These are phyloP conservation scores for Solanum hybrid DNA, from an alignment of 305 asterid species.

Conservation along the genomic window DNA sequence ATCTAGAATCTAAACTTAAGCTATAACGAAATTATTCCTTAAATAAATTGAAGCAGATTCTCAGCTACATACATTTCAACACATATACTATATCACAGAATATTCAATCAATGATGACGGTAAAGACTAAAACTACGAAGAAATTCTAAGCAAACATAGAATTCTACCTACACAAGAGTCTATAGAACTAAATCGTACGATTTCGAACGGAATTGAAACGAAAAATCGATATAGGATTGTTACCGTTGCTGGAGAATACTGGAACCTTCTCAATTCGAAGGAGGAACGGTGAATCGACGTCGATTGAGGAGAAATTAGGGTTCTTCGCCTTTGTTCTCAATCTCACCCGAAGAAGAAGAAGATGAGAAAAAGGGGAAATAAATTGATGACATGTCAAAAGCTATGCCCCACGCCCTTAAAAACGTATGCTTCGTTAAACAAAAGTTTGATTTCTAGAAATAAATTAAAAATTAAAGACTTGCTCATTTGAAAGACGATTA, in stretches of 20 bases:
- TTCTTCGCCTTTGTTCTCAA: neutral
- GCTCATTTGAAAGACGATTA: neutral
- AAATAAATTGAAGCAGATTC: too few species aligned
- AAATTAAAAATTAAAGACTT: too few species aligned
- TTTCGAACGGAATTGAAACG: neutral
- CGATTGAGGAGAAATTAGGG: neutral
- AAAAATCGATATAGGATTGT: neutral
- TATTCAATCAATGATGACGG: too few species aligned
- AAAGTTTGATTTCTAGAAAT: too few species aligned
- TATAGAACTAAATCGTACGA: neutral
- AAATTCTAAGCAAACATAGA: neutral
- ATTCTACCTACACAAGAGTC: neutral
- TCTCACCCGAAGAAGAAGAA: too few species aligned
- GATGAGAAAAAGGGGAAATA: neutral
- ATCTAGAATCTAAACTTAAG: too few species aligned
- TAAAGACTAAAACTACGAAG: too few species aligned
- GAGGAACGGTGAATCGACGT: neutral
- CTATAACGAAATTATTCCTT: too few species aligned
- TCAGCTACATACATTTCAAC: too few species aligned
- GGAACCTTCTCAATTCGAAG: neutral
- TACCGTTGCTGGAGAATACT: neutral
- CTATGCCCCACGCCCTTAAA: neutral
- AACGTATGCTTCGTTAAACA: neutral
- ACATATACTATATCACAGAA: too few species aligned
- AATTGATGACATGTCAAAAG: neutral